A percentile compares a stretch with the other conserved stretches of the same genome.
phyloP scores from a whole-genome alignment of 2,329 filamentous ascomycete genomes.

The Aspergillus sclerotialis region DNA sequence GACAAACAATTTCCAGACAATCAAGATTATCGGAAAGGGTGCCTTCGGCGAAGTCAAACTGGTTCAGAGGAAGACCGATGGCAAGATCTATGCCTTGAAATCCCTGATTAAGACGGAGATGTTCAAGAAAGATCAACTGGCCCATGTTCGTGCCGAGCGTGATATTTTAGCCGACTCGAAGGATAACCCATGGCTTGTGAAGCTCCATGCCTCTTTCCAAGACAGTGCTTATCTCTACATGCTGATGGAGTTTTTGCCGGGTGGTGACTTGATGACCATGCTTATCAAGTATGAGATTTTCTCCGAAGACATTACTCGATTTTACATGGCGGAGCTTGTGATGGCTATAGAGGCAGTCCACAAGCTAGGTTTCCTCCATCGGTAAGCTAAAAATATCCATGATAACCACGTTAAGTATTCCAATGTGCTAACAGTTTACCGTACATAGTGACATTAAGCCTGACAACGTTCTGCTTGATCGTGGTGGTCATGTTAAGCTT shows the following conservation, averaged over 20 bases:
- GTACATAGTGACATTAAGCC: slow-evolving; percentile 85
- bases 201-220: slow-evolving; percentile 97
- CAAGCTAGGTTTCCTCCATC: slow-evolving; percentile 95
- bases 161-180: slow-evolving; percentile 91
- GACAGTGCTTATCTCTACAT: slow-evolving; percentile 95
- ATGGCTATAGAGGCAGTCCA: slow-evolving; percentile 98
- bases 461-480: slow-evolving; percentile 94
- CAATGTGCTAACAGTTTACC: neutral
- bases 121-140: slow-evolving; percentile 98
- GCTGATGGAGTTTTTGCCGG: slow-evolving; percentile 98
- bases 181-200: slow-evolving; percentile 99
- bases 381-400: slow-evolving; percentile 50
- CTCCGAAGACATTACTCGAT: slow-evolving; percentile 94
- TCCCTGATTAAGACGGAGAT: slow-evolving; percentile 98
- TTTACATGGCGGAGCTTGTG: slow-evolving; percentile 98
- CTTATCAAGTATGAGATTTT: slow-evolving; percentile 99
- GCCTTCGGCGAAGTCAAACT: slow-evolving; percentile 98
- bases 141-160: slow-evolving; percentile 93
- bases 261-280: slow-evolving; percentile 99
- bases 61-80: slow-evolving; percentile 91
- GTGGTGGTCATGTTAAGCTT: slow-evolving; percentile 93
- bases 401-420: slow-evolving; percentile 3
- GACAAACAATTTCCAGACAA: slow-evolving; percentile 87
- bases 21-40: slow-evolving; percentile 98
- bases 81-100: slow-evolving; percentile 97